Evolutionary conservation across 2,329 filamentous ascomycete species (phyloP).

Genomic region (Tolypocladium capitatum): DNA sequence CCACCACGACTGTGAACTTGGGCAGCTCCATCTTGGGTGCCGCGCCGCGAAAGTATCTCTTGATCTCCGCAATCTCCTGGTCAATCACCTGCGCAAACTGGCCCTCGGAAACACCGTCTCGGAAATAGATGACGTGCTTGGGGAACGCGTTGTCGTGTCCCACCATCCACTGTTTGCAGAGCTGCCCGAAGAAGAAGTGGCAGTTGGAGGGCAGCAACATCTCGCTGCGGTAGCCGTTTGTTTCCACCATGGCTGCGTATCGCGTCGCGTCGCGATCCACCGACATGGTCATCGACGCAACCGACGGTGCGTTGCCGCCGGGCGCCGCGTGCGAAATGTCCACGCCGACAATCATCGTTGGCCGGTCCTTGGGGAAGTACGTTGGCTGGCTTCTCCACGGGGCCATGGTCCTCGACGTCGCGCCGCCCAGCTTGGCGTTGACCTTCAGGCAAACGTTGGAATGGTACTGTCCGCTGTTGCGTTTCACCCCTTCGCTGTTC

Average conservation of each 20-base stretch:
- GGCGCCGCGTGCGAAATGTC: constrained; percentile 80
- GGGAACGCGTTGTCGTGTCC: constrained; percentile 35
- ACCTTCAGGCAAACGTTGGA: constrained; percentile 96
- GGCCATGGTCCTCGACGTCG: constrained; percentile 40
- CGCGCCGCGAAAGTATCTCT: constrained; percentile 36
- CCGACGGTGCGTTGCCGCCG: constrained; percentile 54
- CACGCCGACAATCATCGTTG: constrained; percentile 75
- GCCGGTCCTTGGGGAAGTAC: constrained; percentile 28
- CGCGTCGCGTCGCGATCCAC: constrained; percentile 57
- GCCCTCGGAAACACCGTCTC: constrained; percentile 82
- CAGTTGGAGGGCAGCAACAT: constrained; percentile 60
- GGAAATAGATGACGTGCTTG: constrained; percentile 75
- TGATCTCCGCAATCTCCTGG: constrained; percentile 63
- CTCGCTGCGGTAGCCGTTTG: constrained; percentile 72
- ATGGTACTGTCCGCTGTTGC: constrained; percentile 68
- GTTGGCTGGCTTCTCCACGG: constrained; percentile 18
- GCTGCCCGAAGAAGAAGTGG: constrained; percentile 47
- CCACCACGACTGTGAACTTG: constrained; percentile 75
- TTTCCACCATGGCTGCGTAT: constrained; percentile 68
- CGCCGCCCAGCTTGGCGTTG: constrained; percentile 86
- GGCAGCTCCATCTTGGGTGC: constrained; percentile 25
- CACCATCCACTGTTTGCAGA: constrained; percentile 54
- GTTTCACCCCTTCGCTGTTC: constrained; percentile 54
- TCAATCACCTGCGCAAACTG: constrained; percentile 72
- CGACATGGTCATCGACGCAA: constrained; percentile 78